A percentile compares a stretch with the other conserved stretches of the same genome.
These are phyloP conservation scores for Coniophora puteana DNA, from an alignment of 1,284 basidiomycete genomes.

Conservation along the genomic window DNA sequence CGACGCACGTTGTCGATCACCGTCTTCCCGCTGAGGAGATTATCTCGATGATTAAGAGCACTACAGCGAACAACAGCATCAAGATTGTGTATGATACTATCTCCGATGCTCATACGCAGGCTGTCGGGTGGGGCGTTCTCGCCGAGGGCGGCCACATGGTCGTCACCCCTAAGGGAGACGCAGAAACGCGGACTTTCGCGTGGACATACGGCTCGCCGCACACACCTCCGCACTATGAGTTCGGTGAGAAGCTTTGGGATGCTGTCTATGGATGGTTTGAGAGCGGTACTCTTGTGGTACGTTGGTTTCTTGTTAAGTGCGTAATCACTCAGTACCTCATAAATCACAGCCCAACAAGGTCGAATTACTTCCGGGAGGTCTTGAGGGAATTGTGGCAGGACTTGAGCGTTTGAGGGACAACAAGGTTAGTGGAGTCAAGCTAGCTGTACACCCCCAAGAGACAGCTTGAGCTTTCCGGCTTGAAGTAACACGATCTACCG, in stretches of 20 bases:
- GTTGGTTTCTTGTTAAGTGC: too few relatives aligned
- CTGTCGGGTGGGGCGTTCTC: conserved; percentile 1
- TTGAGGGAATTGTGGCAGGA: conserved; percentile 40
- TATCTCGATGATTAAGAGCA: neutral
- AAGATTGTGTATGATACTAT: conserved; percentile 4
- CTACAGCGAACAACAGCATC: neutral
- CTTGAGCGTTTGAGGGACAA: conserved; percentile 36
- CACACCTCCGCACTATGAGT: conserved; percentile 15
- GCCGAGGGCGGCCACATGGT: conserved; percentile 2
- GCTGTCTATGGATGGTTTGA: conserved; percentile 30
- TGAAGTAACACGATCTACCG: too few relatives aligned
- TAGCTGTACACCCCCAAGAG: conserved; percentile 46
- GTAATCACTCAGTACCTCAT: too few relatives aligned
- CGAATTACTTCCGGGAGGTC: conserved; percentile 42
- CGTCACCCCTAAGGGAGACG: conserved; percentile 12
- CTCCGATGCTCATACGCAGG: neutral
- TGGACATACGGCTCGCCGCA: conserved; percentile 25
- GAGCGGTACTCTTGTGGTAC: conserved; percentile 33
- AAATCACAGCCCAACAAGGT: conserved; percentile 36
- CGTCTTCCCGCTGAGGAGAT: neutral
- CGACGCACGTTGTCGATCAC: conserved; percentile 13
- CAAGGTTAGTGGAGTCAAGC: conserved; percentile 46
- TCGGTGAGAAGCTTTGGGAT: conserved; percentile 23
- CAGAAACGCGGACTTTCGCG: conserved; percentile 22
- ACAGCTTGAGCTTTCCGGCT: too few relatives aligned